These are phyloP conservation scores for Astrothelium subdiscretum DNA, from an alignment of 495 filamentous ascomycete genomes.

Conservation along the genomic window DNA sequence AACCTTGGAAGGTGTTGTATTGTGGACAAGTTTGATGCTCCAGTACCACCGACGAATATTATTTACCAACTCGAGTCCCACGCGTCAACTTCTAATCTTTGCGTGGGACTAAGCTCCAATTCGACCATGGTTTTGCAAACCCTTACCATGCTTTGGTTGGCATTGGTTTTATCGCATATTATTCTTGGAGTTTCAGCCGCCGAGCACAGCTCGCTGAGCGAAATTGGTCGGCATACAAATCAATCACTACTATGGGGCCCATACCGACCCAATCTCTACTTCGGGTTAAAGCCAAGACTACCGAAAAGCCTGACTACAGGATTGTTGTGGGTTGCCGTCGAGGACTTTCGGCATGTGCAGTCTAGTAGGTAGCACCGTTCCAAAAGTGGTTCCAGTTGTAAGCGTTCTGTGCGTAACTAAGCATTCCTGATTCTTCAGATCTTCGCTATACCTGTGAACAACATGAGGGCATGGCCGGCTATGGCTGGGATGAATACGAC, in stretches of 20 bases:
- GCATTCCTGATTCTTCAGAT: conserved; percentile 35
- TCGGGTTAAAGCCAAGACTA: conserved; percentile 80
- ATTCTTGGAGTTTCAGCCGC: neutral
- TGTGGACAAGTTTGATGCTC: neutral
- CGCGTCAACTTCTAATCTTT: neutral
- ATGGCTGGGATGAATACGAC: conserved; percentile 97
- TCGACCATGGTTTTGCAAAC: neutral
- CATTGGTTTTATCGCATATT: neutral
- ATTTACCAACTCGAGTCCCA: neutral
- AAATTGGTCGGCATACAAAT: conserved; percentile 48
- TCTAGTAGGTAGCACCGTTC: conserved; percentile 48
- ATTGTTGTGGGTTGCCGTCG: conserved; percentile 82
- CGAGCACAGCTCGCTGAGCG: conserved; percentile 3
- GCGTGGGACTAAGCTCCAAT: neutral
- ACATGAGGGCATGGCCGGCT: conserved; percentile 84
- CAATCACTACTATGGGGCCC: conserved; percentile 91
- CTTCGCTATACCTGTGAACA: conserved; percentile 95
- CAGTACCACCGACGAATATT: neutral
- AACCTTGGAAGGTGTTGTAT: neutral
- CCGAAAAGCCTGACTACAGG: conserved; percentile 75
- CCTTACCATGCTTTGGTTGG: neutral
- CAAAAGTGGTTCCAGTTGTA: neutral
- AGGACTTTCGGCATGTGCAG: conserved; percentile 67
- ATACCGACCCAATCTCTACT: conserved; percentile 91
- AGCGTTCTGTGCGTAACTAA: neutral